phyloP scores from a whole-genome alignment of 306 rosid genomes.

The Purshia tridentata region DNA sequence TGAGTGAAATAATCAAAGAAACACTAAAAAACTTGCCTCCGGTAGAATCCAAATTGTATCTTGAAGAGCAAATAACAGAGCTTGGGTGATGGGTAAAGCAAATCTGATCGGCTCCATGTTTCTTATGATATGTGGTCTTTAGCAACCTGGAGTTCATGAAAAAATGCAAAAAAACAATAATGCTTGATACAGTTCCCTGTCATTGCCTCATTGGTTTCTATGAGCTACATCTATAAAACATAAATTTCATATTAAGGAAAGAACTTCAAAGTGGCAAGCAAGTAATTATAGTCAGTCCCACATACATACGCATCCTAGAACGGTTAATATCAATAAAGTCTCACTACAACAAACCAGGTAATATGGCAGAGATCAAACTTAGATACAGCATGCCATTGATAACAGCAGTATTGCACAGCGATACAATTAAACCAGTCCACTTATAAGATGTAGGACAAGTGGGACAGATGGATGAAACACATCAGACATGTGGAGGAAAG shows the following conservation, averaged over 20 bases:
- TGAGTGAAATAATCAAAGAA: conserved; percentile 11
- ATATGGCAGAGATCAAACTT: background rate
- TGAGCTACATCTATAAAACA: conserved; percentile 3
- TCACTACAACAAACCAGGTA: background rate
- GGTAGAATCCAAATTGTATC: conserved; percentile 69
- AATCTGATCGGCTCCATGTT: conserved; percentile 85
- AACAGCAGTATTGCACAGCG: background rate
- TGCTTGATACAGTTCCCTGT: background rate
- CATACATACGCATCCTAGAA: background rate
- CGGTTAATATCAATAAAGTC: background rate
- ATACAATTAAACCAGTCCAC: background rate
- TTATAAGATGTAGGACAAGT: too few species aligned
- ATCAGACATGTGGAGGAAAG: too few species aligned
- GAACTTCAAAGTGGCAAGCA: background rate
- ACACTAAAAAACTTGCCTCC: conserved; percentile 56
- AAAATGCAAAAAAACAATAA: background rate
- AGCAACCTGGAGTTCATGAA: conserved; percentile 59
- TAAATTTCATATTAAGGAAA: background rate
- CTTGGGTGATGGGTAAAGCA: conserved; percentile 96
- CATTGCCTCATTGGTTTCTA: background rate
- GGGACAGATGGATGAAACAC: too few species aligned
- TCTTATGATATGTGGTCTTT: conserved; percentile 90
- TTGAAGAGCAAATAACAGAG: conserved; percentile 92
- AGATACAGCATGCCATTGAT: background rate
- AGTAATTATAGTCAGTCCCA: background rate